Conservation (phyloP, 805 yeast genomes). For the Saturnispora ahearnii region DNA sequence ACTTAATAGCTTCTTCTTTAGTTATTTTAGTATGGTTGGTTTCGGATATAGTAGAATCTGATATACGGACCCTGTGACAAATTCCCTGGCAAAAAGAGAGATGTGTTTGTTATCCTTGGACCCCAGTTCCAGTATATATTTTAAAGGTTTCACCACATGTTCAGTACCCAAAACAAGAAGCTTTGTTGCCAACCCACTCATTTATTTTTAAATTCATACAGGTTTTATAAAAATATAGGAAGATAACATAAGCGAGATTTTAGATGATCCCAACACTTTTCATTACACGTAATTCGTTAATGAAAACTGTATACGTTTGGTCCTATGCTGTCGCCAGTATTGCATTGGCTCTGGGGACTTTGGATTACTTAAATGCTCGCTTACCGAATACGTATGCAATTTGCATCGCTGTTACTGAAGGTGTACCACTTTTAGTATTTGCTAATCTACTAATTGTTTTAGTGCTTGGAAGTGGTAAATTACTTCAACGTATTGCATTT, state of each 20-base stretch:
- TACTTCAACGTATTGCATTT: slow-evolving; percentile 47
- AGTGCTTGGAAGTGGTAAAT: slow-evolving; percentile 34
- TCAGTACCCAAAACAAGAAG: neutral
- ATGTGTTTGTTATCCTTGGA: neutral
- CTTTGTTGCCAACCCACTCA: neutral
- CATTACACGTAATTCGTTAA: neutral
- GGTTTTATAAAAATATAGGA: neutral
- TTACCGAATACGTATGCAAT: slow-evolving; percentile 44
- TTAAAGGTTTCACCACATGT: slow-evolving; percentile 1
- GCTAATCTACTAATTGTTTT: slow-evolving; percentile 36
- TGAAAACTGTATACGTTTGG: slow-evolving; percentile 10
- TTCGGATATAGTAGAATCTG: neutral
- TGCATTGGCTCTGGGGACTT: slow-evolving; percentile 28
- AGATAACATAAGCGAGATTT: neutral
- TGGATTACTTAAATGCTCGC: slow-evolving; percentile 30
- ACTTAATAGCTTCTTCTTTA: slow-evolving; percentile 73
- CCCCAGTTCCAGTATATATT: neutral
- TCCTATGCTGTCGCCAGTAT: slow-evolving; percentile 27
- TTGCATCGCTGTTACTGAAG: slow-evolving; percentile 42
- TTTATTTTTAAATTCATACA: neutral
- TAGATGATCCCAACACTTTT: neutral
- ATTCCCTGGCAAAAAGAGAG: neutral
- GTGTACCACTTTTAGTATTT: slow-evolving; percentile 34
- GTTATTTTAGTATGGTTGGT: slow-evolving; percentile 39
- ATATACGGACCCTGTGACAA: neutral